These are phyloP conservation scores for Lichtheimia ramosa DNA, from an alignment of 371 early-diverging fungal species.

Conservation along the genomic window DNA sequence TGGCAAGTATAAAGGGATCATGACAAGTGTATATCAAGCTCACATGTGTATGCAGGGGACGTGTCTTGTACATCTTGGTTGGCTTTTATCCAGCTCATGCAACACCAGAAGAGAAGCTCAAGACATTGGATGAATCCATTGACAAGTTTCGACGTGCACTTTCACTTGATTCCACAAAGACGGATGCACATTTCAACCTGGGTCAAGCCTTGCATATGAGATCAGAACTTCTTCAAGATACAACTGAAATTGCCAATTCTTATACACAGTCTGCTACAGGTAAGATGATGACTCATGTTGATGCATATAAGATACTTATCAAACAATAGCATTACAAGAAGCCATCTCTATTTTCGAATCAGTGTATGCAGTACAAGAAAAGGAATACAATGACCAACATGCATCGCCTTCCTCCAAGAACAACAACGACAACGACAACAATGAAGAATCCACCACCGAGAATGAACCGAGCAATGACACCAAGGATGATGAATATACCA, in stretches of 20 bases:
- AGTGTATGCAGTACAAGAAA: constrained; percentile 49
- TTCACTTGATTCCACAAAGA: constrained; percentile 49
- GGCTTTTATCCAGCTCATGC: constrained; percentile 53
- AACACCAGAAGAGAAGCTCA: constrained; percentile 46
- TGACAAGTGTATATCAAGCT: no score
- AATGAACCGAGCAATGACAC: not conserved
- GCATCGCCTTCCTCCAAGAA: not conserved
- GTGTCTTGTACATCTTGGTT: constrained; percentile 64
- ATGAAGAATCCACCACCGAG: not conserved
- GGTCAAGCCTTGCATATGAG: constrained; percentile 67
- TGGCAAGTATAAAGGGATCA: constrained; percentile 41
- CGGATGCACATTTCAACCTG: constrained; percentile 71
- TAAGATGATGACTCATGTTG: constrained; percentile 4
- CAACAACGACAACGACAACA: not conserved
- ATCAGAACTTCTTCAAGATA: constrained; percentile 64
- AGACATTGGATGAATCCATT: constrained; percentile 55
- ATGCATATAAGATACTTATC: no score
- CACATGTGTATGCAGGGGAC: constrained; percentile 45
- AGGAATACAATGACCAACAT: constrained; percentile 29
- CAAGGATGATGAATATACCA: constrained; percentile 18
- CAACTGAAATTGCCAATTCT: constrained; percentile 51
- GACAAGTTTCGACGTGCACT: constrained; percentile 55
- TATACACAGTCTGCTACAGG: constrained; percentile 46
- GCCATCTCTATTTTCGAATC: constrained; percentile 53
- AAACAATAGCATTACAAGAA: constrained; percentile 46